These are phyloP conservation scores for Chloris gayana DNA, from an alignment of 176 grass and related monocot species.

Conservation along the genomic window DNA sequence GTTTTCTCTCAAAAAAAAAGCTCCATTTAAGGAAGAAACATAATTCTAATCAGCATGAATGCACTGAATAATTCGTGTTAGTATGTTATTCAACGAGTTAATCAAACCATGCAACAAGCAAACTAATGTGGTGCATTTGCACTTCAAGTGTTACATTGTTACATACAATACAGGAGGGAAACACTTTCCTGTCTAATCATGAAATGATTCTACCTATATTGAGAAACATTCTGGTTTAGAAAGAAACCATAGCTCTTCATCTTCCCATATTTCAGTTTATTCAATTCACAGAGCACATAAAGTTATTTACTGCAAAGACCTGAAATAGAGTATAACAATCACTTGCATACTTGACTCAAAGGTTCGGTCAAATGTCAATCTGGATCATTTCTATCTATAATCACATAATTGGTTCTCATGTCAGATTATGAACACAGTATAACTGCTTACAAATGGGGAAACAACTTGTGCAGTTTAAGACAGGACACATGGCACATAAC, in stretches of 20 bases:
- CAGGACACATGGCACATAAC: no score
- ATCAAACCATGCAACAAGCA: not conserved
- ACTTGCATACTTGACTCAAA: not conserved
- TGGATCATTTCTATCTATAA: conserved; percentile 31
- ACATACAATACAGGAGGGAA: not conserved
- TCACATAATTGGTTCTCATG: not conserved
- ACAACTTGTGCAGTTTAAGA: no score
- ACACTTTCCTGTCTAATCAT: not conserved
- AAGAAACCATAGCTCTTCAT: conserved; percentile 19
- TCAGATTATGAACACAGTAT: not conserved
- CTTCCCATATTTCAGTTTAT: not conserved
- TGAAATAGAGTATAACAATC: not conserved
- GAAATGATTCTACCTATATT: not conserved
- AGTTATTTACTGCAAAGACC: conserved; percentile 4
- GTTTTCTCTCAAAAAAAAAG: not conserved
- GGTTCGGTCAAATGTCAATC: not conserved
- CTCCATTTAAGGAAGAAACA: not conserved
- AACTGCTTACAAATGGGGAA: not conserved
- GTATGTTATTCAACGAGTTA: not conserved
- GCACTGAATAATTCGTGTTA: not conserved
- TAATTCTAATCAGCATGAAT: conserved; percentile 11
- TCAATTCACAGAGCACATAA: not conserved
- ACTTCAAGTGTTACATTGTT: not conserved
- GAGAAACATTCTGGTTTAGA: not conserved
- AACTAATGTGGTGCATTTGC: not conserved